phyloP scores from a whole-genome alignment of 176 grass and related monocot species.

The Bonia amplexicaulis region DNA sequence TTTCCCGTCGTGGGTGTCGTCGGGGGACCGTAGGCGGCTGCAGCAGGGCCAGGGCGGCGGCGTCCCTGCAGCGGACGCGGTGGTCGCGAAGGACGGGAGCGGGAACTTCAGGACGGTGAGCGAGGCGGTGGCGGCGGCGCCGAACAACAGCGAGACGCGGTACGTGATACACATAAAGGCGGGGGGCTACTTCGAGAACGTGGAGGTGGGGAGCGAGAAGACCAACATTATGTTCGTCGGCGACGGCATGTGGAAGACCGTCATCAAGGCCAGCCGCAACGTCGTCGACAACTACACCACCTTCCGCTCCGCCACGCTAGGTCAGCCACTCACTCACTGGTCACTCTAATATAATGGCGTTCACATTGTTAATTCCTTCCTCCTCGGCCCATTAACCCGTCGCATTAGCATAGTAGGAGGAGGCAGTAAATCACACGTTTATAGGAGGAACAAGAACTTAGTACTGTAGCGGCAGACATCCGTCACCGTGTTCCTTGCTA shows the following conservation, averaged over 20 bases:
- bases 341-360: not conserved
- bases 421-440: not conserved
- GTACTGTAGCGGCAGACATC: not conserved
- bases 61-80: not conserved
- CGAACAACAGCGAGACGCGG: conserved; percentile 73
- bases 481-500: not conserved
- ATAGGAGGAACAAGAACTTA: not conserved
- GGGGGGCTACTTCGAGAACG: conserved; percentile 77
- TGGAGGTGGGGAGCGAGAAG: conserved; percentile 72
- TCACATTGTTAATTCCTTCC: not conserved
- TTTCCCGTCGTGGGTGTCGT: conserved; percentile 64
- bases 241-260: conserved; percentile 82
- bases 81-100: conserved; percentile 95
- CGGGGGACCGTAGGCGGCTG: conserved; percentile 47
- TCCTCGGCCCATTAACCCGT: not conserved
- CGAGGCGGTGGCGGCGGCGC: conserved; percentile 74
- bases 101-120: conserved; percentile 72
- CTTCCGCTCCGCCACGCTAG: conserved; percentile 83
- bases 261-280: conserved; percentile 76
- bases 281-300: conserved; percentile 89
- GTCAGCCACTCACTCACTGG: not conserved
- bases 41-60: not conserved
- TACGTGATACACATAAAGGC: conserved; percentile 82
- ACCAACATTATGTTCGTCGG: conserved; percentile 82
- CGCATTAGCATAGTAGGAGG: not conserved